A percentile compares a stretch with the other conserved stretches of the same genome.
Evolutionary conservation across 352 stramenopile species (phyloP).

Genomic region (Pythium coloratum): DNA sequence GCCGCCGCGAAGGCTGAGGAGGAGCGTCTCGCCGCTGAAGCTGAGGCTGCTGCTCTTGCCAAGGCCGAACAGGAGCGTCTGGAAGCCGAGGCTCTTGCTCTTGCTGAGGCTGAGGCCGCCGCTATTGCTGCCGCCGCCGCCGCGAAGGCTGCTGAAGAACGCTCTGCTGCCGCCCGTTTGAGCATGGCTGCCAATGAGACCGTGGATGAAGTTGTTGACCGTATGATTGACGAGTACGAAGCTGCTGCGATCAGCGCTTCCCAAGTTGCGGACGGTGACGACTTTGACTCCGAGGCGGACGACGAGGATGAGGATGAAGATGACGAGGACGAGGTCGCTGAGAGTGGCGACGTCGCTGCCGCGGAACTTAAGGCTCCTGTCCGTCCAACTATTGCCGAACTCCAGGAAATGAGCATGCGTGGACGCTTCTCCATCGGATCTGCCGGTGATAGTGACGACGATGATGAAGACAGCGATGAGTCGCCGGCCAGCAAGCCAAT

Average conservation of each 20-base stretch:
- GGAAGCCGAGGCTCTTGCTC: conserved; percentile 2
- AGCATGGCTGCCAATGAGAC: conserved; percentile 12
- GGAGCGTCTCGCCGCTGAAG: conserved; percentile 12
- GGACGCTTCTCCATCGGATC: conserved; percentile 47
- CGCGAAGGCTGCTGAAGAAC: conserved; percentile 8
- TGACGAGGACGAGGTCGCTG: conserved; percentile 6
- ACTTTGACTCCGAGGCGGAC: conserved; percentile 16
- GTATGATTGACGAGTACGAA: conserved; percentile 22
- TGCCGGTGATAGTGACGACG: conserved; percentile 34
- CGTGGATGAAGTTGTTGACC: conserved; percentile 19
- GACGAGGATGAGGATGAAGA: conserved; percentile 21
- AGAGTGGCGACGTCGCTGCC: conserved; percentile 12
- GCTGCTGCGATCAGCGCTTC: conserved; percentile 19
- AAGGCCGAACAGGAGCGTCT: not conserved
- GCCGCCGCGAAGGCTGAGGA: not conserved
- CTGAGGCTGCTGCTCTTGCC: not conserved
- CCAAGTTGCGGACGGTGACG: conserved; percentile 8
- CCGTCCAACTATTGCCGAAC: conserved; percentile 39
- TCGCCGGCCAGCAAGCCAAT: conserved; percentile 10
- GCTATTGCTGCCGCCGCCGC: not conserved
- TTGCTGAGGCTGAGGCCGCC: conserved; percentile 14
- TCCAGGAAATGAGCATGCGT: conserved; percentile 47
- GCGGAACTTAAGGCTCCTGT: conserved; percentile 6
- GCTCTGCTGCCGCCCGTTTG: conserved; percentile 4
- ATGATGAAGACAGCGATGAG: conserved; percentile 30